Conservation (phyloP, 2,329 filamentous ascomycete species). For the Mycogone perniciosa region DNA sequence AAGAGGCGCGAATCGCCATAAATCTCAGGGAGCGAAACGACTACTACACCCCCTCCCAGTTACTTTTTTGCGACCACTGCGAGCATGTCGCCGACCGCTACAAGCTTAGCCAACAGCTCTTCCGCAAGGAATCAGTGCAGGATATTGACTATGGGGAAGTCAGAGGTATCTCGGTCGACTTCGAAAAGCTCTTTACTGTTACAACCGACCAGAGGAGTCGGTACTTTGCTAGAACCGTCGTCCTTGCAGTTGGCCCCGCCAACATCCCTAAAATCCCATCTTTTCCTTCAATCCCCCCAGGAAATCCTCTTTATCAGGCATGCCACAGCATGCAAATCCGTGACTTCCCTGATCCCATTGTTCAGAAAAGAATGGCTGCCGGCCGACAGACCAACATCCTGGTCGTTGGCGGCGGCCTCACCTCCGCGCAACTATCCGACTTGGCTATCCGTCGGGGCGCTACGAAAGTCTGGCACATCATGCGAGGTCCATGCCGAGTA, state of each 20-base stretch:
- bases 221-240: slow-evolving; percentile 56
- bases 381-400: slow-evolving; percentile 54
- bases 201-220: slow-evolving; percentile 31
- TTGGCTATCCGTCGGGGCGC: slow-evolving; percentile 59
- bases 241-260: slow-evolving; percentile 65
- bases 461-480: slow-evolving; percentile 61
- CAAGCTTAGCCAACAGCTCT: slow-evolving; percentile 36
- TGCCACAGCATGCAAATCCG: slow-evolving; percentile 62
- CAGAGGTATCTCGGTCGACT: slow-evolving; percentile 35
- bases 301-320: slow-evolving; percentile 32
- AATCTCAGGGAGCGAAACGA: slow-evolving; percentile 63
- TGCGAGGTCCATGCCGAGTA: slow-evolving; percentile 53
- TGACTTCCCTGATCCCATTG: slow-evolving; percentile 46
- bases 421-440: slow-evolving; percentile 67
- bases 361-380: slow-evolving; percentile 46
- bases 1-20: slow-evolving; percentile 45
- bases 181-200: slow-evolving; percentile 58
- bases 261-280: slow-evolving; percentile 47
- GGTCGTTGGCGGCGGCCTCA: slow-evolving; percentile 69
- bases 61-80: slow-evolving; percentile 58
- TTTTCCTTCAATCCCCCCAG: slow-evolving; percentile 27
- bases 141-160: slow-evolving; percentile 55
- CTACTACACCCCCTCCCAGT: slow-evolving; percentile 59
- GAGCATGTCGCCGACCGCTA: slow-evolving; percentile 52
- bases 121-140: slow-evolving; percentile 54